Evolutionary conservation across 495 filamentous ascomycete species (phyloP).

Genomic region (Neurospora tetrasperma): DNA sequence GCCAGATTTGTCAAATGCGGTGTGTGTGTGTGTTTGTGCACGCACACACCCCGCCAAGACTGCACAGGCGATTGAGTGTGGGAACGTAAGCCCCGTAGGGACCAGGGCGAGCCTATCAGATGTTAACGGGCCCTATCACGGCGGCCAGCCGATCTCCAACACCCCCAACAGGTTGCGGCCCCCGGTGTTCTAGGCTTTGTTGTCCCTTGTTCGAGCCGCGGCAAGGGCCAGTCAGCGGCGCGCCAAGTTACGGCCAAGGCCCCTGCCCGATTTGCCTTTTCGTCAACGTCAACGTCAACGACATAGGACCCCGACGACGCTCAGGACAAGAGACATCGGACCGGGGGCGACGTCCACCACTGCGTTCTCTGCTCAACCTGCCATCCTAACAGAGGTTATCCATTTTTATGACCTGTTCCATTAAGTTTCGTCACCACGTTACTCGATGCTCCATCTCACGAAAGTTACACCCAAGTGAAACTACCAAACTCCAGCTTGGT

Average conservation of each 20-base stretch:
- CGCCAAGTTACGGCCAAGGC: neutral
- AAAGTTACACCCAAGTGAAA: neutral
- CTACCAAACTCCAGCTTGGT: neutral
- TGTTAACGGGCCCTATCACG: neutral
- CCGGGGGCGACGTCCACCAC: neutral
- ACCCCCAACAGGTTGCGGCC: neutral
- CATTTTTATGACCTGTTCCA: neutral
- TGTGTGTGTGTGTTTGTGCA: too few species aligned
- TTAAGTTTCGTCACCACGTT: neutral
- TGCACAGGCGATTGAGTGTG: too few species aligned
- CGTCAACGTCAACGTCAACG: neutral
- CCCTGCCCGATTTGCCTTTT: neutral
- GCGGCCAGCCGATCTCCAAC: neutral
- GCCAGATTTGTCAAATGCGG: too few species aligned
- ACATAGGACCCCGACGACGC: neutral
- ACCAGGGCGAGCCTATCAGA: neutral
- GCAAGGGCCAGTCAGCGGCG: neutral
- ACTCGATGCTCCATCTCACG: neutral
- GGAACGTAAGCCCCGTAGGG: neutral
- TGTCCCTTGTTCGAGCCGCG: neutral
- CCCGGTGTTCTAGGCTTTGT: neutral
- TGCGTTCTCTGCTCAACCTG: neutral
- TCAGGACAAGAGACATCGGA: neutral
- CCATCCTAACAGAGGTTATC: neutral
- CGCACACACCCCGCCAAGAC: too few species aligned